Base-by-base conservation (phyloP, 73 alveolate species). In the Effrenium voratum region DNA sequence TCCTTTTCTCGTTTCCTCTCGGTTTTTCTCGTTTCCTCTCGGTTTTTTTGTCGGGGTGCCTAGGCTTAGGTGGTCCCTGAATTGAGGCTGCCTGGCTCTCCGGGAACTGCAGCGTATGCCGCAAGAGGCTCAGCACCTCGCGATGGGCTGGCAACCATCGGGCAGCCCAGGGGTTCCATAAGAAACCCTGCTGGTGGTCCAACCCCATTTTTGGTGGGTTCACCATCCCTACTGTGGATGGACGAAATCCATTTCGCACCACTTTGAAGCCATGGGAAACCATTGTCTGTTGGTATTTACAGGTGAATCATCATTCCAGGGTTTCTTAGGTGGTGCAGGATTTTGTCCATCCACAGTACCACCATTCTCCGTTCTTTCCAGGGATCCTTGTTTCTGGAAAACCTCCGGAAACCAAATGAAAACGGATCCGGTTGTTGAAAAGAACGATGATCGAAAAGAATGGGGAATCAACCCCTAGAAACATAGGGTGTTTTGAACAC, bases 31-130 rank as follows among this genome's bases (percentile, higher is more conserved):
- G 63, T 8, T 52, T 52, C 26, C 8, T 8, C 19, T 19, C 8
- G 63, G 63, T 19, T 52, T 52, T 52, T 52, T 52, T 12, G 63
- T 52, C 63, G 19, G 68, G 30, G 10, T 55, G 22, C 30, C 30
- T 13, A 55, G 68, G 22, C 30, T 10, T 22, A 55, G 10, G 68
- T 55, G 10, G 68, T 22, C 68, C 36, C n/a, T 36, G 40, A 60
- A 60, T 36, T 60, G 40, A 60, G n/a, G 40, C 28, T 0, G 72
- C 93, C 95, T 87, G 95, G 70, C 95, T 87, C 85, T 87, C 95
- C 41, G 95, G 63, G 84, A 87, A 63, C 43, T 87, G 95, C 85
- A 87, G 85, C 10, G 95, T 87, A 70, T 87, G 95, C 13, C 95
- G 83, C 79, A 87, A 50, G 45, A 87, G 68, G 44, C 95, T 87